These are phyloP conservation scores for Arthrobotrys pseudoclavata DNA, from an alignment of 2,329 filamentous ascomycete genomes.

Conservation along the genomic window DNA sequence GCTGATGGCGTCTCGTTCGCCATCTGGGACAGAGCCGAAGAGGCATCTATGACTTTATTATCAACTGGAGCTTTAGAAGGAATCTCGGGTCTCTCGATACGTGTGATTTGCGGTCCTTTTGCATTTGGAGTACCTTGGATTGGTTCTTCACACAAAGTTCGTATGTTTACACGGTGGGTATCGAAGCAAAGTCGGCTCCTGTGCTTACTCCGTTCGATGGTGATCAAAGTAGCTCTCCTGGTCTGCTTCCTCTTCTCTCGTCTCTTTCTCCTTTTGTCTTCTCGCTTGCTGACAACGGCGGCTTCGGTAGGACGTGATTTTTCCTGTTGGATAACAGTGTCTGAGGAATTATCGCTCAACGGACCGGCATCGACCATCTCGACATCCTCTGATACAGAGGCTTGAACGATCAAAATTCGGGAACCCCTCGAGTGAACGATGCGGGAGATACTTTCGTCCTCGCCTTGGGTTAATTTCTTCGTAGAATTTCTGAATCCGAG, in stretches of 20 bases:
- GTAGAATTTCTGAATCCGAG: background rate
- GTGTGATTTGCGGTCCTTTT: background rate
- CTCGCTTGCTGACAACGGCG: background rate
- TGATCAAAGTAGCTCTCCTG: background rate
- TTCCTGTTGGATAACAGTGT: constrained; percentile 31
- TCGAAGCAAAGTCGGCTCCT: background rate
- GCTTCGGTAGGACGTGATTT: background rate
- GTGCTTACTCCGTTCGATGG: background rate
- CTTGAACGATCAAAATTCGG: background rate
- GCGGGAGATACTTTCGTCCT: background rate
- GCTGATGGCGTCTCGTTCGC: background rate
- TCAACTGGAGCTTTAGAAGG: background rate
- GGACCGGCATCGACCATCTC: constrained; percentile 46
- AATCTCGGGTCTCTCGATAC: background rate
- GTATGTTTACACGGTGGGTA: background rate
- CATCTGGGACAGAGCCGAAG: background rate
- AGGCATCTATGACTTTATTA: background rate
- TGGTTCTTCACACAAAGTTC: background rate
- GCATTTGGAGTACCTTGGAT: too few species aligned
- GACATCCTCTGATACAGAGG: constrained; percentile 9
- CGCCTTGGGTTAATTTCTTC: constrained; percentile 1
- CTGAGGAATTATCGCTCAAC: constrained; percentile 36
- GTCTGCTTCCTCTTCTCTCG: constrained; percentile 31
- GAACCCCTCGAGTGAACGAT: background rate
- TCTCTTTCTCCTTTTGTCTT: constrained; percentile 29